Conservation (phyloP, 2,329 filamentous ascomycete genomes). For the Rutstroemia sydowiana region DNA sequence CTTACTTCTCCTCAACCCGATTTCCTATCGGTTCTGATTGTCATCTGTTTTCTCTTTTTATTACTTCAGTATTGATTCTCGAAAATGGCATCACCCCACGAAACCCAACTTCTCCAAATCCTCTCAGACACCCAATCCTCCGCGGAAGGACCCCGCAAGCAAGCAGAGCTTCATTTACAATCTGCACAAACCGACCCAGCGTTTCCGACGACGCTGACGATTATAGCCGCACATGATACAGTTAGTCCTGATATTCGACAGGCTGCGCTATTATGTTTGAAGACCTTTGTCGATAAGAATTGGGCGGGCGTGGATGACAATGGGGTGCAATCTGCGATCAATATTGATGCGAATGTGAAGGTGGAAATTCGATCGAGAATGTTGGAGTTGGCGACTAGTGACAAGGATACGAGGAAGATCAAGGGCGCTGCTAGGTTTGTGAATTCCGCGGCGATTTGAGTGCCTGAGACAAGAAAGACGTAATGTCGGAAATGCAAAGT, state of each 20-base stretch:
- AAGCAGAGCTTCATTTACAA: constrained; percentile 57
- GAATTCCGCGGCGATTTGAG: neutral
- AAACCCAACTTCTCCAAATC: constrained; percentile 84
- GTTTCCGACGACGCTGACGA: constrained; percentile 72
- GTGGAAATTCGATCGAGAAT: constrained; percentile 64
- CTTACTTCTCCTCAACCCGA: neutral
- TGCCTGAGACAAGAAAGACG: neutral
- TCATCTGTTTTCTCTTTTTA: neutral
- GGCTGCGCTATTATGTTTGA: constrained; percentile 70
- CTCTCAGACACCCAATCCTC: constrained; percentile 79
- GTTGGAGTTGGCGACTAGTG: constrained; percentile 66
- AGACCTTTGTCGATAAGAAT: constrained; percentile 74
- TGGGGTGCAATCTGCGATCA: constrained; percentile 38
- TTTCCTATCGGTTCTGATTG: neutral
- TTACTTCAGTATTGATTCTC: neutral
- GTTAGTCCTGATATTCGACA: constrained; percentile 73
- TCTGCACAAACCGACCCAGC: constrained; percentile 48
- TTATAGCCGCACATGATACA: constrained; percentile 70
- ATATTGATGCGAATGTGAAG: constrained; percentile 68
- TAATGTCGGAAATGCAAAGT: neutral
- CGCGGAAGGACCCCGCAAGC: constrained; percentile 68
- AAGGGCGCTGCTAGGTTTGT: constrained; percentile 78
- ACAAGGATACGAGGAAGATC: constrained; percentile 72
- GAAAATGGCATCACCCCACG: constrained; percentile 51
- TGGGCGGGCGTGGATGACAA: constrained; percentile 76